These are phyloP conservation scores for Hypericum perforatum DNA, from an alignment of 345 rosid genomes.

Conservation along the genomic window DNA sequence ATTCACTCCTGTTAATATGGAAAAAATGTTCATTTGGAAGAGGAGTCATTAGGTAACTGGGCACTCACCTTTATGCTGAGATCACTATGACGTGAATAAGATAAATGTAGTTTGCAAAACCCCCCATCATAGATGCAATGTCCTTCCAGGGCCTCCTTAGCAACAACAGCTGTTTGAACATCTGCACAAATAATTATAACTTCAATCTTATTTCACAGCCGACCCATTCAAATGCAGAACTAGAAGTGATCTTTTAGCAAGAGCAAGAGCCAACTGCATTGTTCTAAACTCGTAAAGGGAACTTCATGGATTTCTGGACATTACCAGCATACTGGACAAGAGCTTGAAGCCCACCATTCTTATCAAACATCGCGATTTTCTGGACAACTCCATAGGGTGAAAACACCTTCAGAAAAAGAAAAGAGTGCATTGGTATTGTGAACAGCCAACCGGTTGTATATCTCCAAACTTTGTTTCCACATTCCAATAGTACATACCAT, in stretches of 20 bases:
- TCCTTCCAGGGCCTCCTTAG: slow-evolving; percentile 97
- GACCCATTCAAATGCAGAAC: too few relatives aligned
- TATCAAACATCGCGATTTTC: slow-evolving; percentile 99
- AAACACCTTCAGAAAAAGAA: slow-evolving; percentile 48
- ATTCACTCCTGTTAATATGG: neutral
- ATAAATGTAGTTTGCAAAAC: slow-evolving; percentile 90
- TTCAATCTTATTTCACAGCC: too few relatives aligned
- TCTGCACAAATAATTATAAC: slow-evolving; percentile 31
- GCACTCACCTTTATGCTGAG: slow-evolving; percentile 79
- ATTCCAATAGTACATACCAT: slow-evolving; percentile 40
- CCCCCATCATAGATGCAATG: slow-evolving; percentile 98
- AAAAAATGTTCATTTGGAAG: too few relatives aligned
- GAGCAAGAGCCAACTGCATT: neutral
- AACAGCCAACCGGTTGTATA: slow-evolving; percentile 4
- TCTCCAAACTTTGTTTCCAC: neutral
- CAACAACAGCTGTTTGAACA: slow-evolving; percentile 87
- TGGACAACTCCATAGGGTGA: slow-evolving; percentile 88
- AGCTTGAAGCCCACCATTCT: slow-evolving; percentile 93
- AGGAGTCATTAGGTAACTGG: neutral
- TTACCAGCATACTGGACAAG: slow-evolving; percentile 77
- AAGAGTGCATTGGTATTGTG: slow-evolving; percentile 2
- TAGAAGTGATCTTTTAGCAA: neutral
- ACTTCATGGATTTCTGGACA: slow-evolving; percentile 3
- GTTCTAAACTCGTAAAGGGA: neutral
- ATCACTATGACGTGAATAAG: slow-evolving; percentile 91